Base-by-base conservation (phyloP, 2,329 filamentous ascomycete genomes). In the Sporothrix brasiliensis region DNA sequence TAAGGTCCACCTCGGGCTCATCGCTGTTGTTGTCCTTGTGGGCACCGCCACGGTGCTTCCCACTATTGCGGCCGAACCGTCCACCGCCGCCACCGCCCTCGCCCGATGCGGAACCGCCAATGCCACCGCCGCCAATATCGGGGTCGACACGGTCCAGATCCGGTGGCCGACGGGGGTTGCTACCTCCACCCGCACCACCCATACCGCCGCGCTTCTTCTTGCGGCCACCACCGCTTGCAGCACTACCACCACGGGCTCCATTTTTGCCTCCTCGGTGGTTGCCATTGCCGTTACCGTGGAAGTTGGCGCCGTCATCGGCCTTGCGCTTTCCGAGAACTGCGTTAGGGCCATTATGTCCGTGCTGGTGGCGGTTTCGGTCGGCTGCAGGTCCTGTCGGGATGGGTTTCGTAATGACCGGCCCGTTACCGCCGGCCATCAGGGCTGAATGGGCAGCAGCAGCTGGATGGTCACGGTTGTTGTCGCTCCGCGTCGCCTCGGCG, bases 401-500 rank as follows among this genome's bases (percentile, higher is more conserved):
- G 24, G 63, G 63, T 7, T 63, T 24, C n/a, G 58, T 68, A 5
- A 47, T 60, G 14, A 27, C 27, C 13, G 44, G 47, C 13, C 61
- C 50, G 30, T 52, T 30, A 49, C 41, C 34, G 14, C 69, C 67
- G 1, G 60, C 21, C 60, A 72, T 30, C 63, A 72, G 14, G 3
- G 72, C 72, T 0, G 72, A 65, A 70, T 74, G 69, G 52, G 72
- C 73, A 0, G 68, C 67, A 1, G 73, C 70, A 1, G 74, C 74
- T 24, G 74, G 74, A n/a, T 71, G 61, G 19, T 73, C 82, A 41
- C 69, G 73, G 52, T 60, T 69, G 54, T 69, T 84, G 9, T 86
- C 85, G 74, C 91, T 89, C 77, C 88, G 90, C 49, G 87, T 91
- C 44, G 92, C 91, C 80, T 97, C 94, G 21, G 88, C 87, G 78